Base-by-base conservation (phyloP, 345 rosid species). In the Hibiscus mutabilis region DNA sequence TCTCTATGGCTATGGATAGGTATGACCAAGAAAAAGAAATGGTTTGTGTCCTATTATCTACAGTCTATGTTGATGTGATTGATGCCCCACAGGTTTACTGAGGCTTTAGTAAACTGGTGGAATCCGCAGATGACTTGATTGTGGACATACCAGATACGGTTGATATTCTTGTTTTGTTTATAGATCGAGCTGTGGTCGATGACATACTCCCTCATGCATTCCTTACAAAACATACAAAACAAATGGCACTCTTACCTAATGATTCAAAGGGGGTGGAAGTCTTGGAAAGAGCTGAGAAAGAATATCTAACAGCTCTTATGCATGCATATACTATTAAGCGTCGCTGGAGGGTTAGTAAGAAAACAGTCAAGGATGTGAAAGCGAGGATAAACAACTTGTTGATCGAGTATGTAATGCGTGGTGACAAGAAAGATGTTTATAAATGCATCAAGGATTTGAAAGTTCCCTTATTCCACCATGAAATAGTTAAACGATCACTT, bases 1-100 rank as follows among this genome's bases (percentile, higher is more conserved):
- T 92, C 53, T 87, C 92, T 18, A 82, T 87, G 79, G 92, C 96
- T 8, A 92, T 90, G 94, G 97, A 92, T 71, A 79, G 96, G 71
- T 88, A 87, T 68, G 94, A 92, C 76, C 87, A 86, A 12, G 94
- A 92, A 83, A 92, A 92, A 81, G 97, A 92, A 80, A 92, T 90
- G 96, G 90, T 91, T 74, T 94, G 94, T 44, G 79, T 87, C 61
- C 82, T 92, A 5, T 51, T 92, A 70, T 92, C 97, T 13, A 65
- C 84, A 0, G 86, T 92, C 21, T 92, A 92, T 63, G 87, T 85
- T 9, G 87, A 86, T 53, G 82, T 81, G 57, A 82, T 92, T 73
- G 88, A 86, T 52, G 89, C 97, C 16, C 80, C 82, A 13, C 90
- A 92, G 60, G 88, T 90, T 60, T 84, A 84, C 78, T 79, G 78